Percentiles rank a stretch among this genome's conserved stretches.
phyloP scores from a whole-genome alignment of 2,329 filamentous ascomycete genomes.

The Dothideomycetes sp. region DNA sequence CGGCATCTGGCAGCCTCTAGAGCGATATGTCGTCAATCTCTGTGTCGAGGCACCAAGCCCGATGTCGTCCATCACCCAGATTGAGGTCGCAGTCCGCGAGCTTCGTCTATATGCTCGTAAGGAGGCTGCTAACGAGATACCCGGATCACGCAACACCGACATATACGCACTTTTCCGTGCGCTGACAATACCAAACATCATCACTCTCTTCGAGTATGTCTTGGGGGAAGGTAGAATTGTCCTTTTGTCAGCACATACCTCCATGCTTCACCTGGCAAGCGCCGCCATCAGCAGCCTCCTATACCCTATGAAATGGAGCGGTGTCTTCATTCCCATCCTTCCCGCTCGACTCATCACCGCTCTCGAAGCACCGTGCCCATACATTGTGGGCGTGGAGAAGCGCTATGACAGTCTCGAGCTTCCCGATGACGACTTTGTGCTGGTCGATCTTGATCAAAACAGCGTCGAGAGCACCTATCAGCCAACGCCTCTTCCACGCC shows the following conservation, averaged over 20 bases:
- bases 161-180: constrained; percentile 86
- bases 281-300: constrained; percentile 76
- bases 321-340: constrained; percentile 85
- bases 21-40: constrained; percentile 92
- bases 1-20: constrained; percentile 90
- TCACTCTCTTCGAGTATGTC: constrained; percentile 86
- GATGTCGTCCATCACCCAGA: constrained; percentile 86
- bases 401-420: constrained; percentile 78
- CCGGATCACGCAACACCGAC: constrained; percentile 82
- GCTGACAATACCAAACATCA: constrained; percentile 81
- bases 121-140: constrained; percentile 85
- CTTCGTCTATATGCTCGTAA: constrained; percentile 85
- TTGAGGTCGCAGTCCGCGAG: constrained; percentile 83
- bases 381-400: constrained; percentile 91
- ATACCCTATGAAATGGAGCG: constrained; percentile 86
- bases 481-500: constrained; percentile 71
- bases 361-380: constrained; percentile 88
- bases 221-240: constrained; percentile 92
- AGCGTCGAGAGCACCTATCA: constrained; percentile 73
- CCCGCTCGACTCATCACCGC: constrained; percentile 81
- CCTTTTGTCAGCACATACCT: constrained; percentile 85
- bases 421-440: constrained; percentile 88
- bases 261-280: constrained; percentile 89
- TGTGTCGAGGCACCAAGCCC: constrained; percentile 92
- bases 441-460: constrained; percentile 88